A percentile compares a stretch with the other conserved stretches of the same genome.
These are phyloP conservation scores for Cyathus striatus DNA, from an alignment of 768 basidiomycete genomes.

Conservation along the genomic window DNA sequence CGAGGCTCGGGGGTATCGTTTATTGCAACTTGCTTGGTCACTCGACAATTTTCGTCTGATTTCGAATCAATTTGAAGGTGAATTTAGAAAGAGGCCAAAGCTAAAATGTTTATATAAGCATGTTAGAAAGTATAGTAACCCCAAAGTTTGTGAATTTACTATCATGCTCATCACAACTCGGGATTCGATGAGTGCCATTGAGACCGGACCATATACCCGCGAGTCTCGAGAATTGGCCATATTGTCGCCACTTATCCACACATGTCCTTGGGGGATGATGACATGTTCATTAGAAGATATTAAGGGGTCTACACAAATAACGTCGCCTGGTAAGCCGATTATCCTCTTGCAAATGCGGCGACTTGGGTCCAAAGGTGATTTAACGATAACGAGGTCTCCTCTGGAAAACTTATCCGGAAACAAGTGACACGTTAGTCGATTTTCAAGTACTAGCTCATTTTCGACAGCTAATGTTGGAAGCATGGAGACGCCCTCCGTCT, in stretches of 20 bases:
- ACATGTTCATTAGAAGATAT: slow-evolving; percentile 71
- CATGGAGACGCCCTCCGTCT: slow-evolving; percentile 80
- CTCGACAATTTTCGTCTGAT: no score
- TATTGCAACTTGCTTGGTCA: no score
- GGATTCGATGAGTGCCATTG: slow-evolving; percentile 71
- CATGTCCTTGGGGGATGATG: slow-evolving; percentile 74
- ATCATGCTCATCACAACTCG: no score
- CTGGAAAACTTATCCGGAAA: slow-evolving; percentile 48
- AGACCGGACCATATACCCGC: slow-evolving; percentile 87
- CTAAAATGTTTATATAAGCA: no score
- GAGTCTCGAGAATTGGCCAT: slow-evolving; percentile 80
- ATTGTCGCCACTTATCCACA: slow-evolving; percentile 94
- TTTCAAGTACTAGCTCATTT: slow-evolving; percentile 64
- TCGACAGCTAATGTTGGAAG: slow-evolving; percentile 60
- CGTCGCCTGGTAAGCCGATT: slow-evolving; percentile 85
- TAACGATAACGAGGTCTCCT: slow-evolving; percentile 73
- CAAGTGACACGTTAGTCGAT: slow-evolving; percentile 48
- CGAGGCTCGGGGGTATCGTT: no score
- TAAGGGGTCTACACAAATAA: slow-evolving; percentile 81
- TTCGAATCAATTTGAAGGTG: no score
- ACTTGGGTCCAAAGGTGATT: slow-evolving; percentile 63
- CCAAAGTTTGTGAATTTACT: no score
- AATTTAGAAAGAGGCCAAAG: slow-evolving; percentile 37
- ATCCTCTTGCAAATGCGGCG: slow-evolving; percentile 83
- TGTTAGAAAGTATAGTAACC: no score